Base-by-base conservation (phyloP, 2,329 filamentous ascomycete species). In the Periconia digitata region DNA sequence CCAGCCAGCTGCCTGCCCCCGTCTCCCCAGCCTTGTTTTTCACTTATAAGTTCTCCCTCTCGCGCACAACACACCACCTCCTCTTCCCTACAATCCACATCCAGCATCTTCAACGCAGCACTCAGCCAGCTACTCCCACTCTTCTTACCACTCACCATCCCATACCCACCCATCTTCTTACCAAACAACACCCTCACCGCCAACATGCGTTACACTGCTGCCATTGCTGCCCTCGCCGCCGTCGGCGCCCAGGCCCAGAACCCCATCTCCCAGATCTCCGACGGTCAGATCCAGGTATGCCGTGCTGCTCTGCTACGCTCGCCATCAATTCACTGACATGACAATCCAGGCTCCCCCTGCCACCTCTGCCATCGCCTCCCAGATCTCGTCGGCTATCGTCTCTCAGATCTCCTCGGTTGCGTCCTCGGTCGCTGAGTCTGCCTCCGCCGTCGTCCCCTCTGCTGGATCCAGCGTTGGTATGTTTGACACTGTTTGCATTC, bases 241-340 rank as follows among this genome's bases (percentile, higher is more conserved):
- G 50, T 58, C 50, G 65, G 55, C 47, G 60, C 59, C 49, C 12
- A 50, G 24, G 66, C 64, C 42, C 63, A 66, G 62, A 50, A 53
- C 50, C 60, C 65, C 51, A 70, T 71, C 62, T 60, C 64, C 44
- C 67, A 71, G 63, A 71, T 71, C 56, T 56, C 54, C 47, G 68
- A 71, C 47, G 68, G 68, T 40, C 68, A 71, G 64, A 67, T 70
- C 54, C 68, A 71, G 60, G 68, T 46, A 34, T 17, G 47, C 20
- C 29, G 6, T 22, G 5, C 24, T 13, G 3, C 22, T 34, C 32
- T 21, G 3, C 18, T 21, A 21, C 20, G 6, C 38, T 12, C n/a
- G 8, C 6, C 15, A 27, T 37, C 27, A 32, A 32, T 32, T 5
- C 18, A 23, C 37, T 40, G 37, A 40, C 37, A 6, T 6, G 18